phyloP scores from a whole-genome alignment of 805 yeast genomes.

The Candida nitratophila region DNA sequence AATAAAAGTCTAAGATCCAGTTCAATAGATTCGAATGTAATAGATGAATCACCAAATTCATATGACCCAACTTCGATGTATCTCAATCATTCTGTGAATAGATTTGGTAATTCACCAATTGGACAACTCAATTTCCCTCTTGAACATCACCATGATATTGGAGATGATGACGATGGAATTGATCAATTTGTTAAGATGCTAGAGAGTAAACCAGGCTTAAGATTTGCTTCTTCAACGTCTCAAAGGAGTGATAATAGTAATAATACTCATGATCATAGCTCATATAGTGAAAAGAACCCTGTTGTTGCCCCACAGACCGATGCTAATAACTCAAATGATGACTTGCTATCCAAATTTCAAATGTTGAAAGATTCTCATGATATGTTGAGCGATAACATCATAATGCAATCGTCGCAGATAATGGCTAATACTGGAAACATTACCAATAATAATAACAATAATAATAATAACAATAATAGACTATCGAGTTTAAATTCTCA shows the following conservation, averaged over 20 bases:
- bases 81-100: background rate
- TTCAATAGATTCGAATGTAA: conserved; percentile 11
- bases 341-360: conserved; percentile 9
- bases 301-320: conserved; percentile 4
- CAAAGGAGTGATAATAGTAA: conserved; percentile 13
- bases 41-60: background rate
- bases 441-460: background rate
- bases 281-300: no score
- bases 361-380: conserved; percentile 8
- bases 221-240: conserved; percentile 20
- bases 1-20: background rate
- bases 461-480: background rate
- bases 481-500: background rate
- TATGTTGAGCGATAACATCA: conserved; percentile 8
- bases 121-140: background rate
- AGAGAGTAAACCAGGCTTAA: conserved; percentile 29
- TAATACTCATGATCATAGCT: no score
- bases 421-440: background rate
- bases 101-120: background rate
- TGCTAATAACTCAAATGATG: background rate
- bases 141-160: conserved; percentile 1
- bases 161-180: conserved; percentile 24
- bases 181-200: conserved; percentile 27
- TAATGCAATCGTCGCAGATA: background rate
- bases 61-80: background rate